Evolutionary conservation across 164 flowering plant genomes (phyloP).

Genomic region (Echeveria elegans): DNA sequence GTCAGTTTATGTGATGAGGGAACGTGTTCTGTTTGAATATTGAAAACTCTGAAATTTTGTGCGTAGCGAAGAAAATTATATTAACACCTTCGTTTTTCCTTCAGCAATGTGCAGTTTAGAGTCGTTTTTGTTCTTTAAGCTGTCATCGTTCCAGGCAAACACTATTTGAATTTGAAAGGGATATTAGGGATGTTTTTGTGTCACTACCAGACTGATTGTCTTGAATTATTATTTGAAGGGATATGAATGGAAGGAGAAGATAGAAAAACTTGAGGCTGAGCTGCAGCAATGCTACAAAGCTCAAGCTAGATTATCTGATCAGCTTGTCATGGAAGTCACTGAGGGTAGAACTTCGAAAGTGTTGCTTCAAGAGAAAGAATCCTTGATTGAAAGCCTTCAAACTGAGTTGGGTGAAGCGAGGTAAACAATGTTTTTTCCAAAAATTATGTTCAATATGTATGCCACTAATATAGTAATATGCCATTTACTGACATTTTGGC

Average conservation of each 20-base stretch:
- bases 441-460: not conserved
- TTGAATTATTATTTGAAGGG: slow-evolving; percentile 37
- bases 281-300: slow-evolving; percentile 98
- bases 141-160: not conserved
- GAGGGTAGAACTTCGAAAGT: slow-evolving; percentile 70
- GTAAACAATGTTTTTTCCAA: slow-evolving; percentile 20
- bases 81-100: not conserved
- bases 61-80: not conserved
- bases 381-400: slow-evolving; percentile 34
- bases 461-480: not conserved
- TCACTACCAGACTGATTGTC: too few species aligned
- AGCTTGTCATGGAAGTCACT: slow-evolving; percentile 95
- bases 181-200: not conserved
- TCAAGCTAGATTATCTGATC: slow-evolving; percentile 86
- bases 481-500: slow-evolving; percentile 7
- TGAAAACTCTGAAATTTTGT: not conserved
- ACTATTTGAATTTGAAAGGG: not conserved
- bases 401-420: slow-evolving; percentile 48
- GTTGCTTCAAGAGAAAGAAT: slow-evolving; percentile 60
- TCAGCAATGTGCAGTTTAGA: not conserved
- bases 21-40: not conserved
- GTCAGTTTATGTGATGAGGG: not conserved
- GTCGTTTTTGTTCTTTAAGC: not conserved
- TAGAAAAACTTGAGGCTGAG: slow-evolving; percentile 71
- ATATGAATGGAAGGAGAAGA: slow-evolving; percentile 94